A percentile compares a stretch with the other conserved stretches of the same genome.
These are phyloP conservation scores for Emergomyces orientalis DNA, from an alignment of 2,329 filamentous ascomycete species.

Conservation along the genomic window DNA sequence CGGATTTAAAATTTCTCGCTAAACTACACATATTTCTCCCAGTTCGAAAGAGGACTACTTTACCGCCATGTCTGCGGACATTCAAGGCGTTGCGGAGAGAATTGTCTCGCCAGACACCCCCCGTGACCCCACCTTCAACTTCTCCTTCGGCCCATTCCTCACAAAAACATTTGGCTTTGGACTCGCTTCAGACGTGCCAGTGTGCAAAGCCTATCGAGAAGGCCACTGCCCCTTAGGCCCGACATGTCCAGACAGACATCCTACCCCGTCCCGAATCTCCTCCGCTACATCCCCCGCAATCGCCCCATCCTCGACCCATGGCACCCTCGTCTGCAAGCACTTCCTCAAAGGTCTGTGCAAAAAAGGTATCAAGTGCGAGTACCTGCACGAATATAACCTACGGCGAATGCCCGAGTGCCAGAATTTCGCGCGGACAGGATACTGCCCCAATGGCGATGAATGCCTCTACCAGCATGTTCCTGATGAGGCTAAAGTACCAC, in stretches of 20 bases:
- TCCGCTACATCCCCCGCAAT: constrained; percentile 37
- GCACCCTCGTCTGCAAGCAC: constrained; percentile 87
- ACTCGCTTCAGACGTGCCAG: constrained; percentile 65
- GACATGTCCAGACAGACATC: constrained; percentile 77
- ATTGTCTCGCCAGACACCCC: constrained; percentile 29
- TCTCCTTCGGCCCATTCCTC: constrained; percentile 80
- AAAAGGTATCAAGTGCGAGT: constrained; percentile 94
- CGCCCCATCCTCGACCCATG: constrained; percentile 34
- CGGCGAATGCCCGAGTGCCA: constrained; percentile 98
- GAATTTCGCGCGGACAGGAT: constrained; percentile 86
- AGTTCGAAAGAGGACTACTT: background rate
- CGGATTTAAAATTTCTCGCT: background rate
- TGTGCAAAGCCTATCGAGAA: constrained; percentile 77
- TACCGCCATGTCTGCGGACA: constrained; percentile 27
- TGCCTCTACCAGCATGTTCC: constrained; percentile 89
- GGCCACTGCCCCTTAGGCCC: constrained; percentile 81
- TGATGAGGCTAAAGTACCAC: constrained; percentile 65
- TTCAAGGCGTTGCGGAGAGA: constrained; percentile 25
- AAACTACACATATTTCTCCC: background rate
- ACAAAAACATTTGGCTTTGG: constrained; percentile 75
- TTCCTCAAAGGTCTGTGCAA: constrained; percentile 97
- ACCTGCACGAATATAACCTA: constrained; percentile 96
- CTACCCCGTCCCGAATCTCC: constrained; percentile 38
- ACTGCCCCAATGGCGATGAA: constrained; percentile 94
- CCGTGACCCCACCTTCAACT: constrained; percentile 43